phyloP scores from a whole-genome alignment of 768 basidiomycete species.

The Macrolepiota fuliginosa region DNA sequence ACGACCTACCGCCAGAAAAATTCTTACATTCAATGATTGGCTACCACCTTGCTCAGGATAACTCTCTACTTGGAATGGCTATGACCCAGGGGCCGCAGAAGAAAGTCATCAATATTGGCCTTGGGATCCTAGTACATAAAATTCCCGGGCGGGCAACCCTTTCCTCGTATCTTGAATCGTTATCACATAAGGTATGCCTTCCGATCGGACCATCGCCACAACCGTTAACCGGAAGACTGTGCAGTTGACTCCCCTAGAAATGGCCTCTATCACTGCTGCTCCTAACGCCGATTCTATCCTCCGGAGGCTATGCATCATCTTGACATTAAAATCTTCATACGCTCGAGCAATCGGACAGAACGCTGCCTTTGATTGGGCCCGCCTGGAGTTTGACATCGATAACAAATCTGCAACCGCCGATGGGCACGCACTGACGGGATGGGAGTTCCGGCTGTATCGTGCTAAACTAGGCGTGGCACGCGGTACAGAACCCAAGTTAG shows the following conservation, averaged over 20 bases:
- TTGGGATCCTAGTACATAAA: constrained; percentile 25
- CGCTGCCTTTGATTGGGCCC: constrained; percentile 75
- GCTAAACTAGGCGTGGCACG: constrained; percentile 69
- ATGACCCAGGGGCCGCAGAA: constrained; percentile 78
- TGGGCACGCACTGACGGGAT: constrained; percentile 66
- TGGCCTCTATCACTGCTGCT: constrained; percentile 53
- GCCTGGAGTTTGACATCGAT: constrained; percentile 78
- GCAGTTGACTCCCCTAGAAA: constrained; percentile 22
- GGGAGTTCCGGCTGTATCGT: constrained; percentile 85
- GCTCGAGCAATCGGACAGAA: constrained; percentile 84
- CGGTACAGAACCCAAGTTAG: constrained; percentile 38
- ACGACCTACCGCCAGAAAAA: constrained; percentile 62
- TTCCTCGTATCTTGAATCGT: constrained; percentile 63
- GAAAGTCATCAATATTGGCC: constrained; percentile 40
- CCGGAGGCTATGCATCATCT: constrained; percentile 72
- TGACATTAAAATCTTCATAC: constrained; percentile 79
- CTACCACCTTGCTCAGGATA: constrained; percentile 69
- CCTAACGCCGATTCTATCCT: constrained; percentile 62
- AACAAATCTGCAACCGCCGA: constrained; percentile 63
- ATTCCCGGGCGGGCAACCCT: constrained; percentile 64
- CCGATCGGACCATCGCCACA: constrained; percentile 18
- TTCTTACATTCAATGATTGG: constrained; percentile 78
- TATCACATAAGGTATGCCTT: constrained; percentile 66
- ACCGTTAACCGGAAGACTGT: not conserved
- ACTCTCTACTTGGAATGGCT: constrained; percentile 77